phyloP scores from a whole-genome alignment of 2,329 filamentous ascomycete species.

The Epichloe coenophiala region DNA sequence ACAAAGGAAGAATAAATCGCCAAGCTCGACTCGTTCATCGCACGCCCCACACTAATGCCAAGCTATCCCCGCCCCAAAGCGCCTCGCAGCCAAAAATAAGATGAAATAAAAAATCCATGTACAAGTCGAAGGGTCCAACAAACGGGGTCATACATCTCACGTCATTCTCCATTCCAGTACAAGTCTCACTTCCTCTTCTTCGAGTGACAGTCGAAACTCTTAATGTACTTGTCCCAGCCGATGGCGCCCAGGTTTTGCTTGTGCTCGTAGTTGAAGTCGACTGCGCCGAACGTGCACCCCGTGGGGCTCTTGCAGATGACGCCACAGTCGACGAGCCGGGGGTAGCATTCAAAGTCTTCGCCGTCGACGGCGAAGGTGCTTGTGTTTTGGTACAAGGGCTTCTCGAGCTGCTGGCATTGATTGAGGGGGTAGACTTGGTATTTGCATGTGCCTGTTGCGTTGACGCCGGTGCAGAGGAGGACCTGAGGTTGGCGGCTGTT shows the following conservation, averaged over 20 bases:
- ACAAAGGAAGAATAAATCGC: not conserved
- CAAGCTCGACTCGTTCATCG: too few relatives aligned
- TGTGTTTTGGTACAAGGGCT: constrained; percentile 26
- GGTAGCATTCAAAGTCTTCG: constrained; percentile 34
- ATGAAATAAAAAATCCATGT: not conserved
- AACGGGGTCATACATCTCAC: not conserved
- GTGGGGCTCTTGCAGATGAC: constrained; percentile 34
- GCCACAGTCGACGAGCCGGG: constrained; percentile 24
- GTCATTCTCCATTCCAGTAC: not conserved
- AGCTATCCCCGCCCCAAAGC: not conserved
- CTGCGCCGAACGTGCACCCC: constrained; percentile 37
- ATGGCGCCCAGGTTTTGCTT: constrained; percentile 34
- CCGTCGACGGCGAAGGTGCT: constrained; percentile 38
- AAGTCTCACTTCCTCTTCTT: not conserved
- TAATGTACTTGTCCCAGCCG: constrained; percentile 27
- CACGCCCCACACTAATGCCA: not conserved
- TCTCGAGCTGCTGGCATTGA: constrained; percentile 31
- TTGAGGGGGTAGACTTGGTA: constrained; percentile 29
- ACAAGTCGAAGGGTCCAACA: not conserved
- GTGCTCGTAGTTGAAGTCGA: constrained; percentile 31
- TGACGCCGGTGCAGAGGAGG: constrained; percentile 35
- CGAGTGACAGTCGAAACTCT: constrained; percentile 20
- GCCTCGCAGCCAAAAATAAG: not conserved
- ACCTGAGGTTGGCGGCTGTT: constrained; percentile 20
- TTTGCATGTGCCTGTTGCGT: constrained; percentile 33